Base-by-base conservation (phyloP, 2,329 filamentous ascomycete species). In the Apiospora hydei region DNA sequence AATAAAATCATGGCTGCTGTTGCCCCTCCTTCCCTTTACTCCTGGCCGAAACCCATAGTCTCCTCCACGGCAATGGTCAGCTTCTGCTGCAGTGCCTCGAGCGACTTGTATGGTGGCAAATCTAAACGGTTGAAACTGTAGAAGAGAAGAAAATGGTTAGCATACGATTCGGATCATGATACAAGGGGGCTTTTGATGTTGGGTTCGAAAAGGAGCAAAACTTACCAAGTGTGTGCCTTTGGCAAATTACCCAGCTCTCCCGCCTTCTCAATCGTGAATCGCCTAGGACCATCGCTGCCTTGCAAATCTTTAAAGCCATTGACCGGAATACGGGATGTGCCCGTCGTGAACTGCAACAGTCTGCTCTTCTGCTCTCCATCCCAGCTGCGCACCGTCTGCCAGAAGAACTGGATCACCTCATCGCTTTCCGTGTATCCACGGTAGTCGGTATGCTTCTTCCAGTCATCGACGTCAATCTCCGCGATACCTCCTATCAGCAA, bases 361-460 rank as follows among this genome's bases (percentile, higher is more conserved):
- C 96, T 92, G 70, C 94, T 98, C 87, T 99, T 99, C 84, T 99
- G 96, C 83, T 99, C 96, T 41, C 96, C 95, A 81, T 99, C 96
- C 96, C 96, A 99, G 74, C 91, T 94, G 76, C 96, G 92, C 76
- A 99, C 96, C 73, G 93, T 96, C 87, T 98, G 95, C 96, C 96
- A 99, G 89, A 99, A 99, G 87, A 97, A 95, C 83, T 97, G 94
- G 76, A 99, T 96, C 38, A 99, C 96, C 80, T 98, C 94, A 78
- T 99, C 96, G 72, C 92, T 95, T 84, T 99, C 96, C 13, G 97
- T 98, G 88, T 99, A 99, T 71, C 96, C 96, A 77, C 96, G 93
- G 84, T 99, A 99, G 81, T 99, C 96, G 67, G 96, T 99, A 85
- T 99, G 96, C 88, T 99, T 99, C 92, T 99, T 98, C 96, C 96